A percentile compares a stretch with the other conserved stretches of the same genome.
phyloP scores from a whole-genome alignment of 441 rosid genomes.

The Arabidopsis hybrid region DNA sequence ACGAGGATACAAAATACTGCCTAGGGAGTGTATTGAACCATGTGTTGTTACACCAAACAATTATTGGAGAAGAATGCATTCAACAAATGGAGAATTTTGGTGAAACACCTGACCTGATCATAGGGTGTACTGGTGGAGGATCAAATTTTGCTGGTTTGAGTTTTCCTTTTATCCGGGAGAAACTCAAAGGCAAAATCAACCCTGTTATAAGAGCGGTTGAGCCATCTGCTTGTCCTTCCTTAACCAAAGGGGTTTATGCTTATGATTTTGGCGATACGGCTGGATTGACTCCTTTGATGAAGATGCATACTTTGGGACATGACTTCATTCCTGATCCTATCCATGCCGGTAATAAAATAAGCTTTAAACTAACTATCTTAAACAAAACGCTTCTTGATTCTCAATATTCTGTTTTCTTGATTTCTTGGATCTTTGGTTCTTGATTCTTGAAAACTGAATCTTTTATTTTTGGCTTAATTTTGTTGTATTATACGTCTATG shows the following conservation, averaged over 20 bases:
- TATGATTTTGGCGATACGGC: slow-evolving; percentile 90
- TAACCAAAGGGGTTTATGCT: slow-evolving; percentile 86
- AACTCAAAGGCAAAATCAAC: slow-evolving; percentile 80
- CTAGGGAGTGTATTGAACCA: slow-evolving; percentile 93
- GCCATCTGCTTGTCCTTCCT: slow-evolving; percentile 90
- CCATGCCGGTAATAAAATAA: slow-evolving; percentile 69
- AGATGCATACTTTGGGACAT: slow-evolving; percentile 98
- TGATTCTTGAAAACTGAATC: not conserved
- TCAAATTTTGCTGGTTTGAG: slow-evolving; percentile 92
- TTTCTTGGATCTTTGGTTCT: not conserved
- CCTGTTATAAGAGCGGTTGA: slow-evolving; percentile 87
- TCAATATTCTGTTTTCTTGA: not conserved
- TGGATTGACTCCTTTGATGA: slow-evolving; percentile 95
- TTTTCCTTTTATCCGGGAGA: slow-evolving; percentile 93
- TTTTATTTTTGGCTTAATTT: not conserved
- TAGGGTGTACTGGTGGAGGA: slow-evolving; percentile 97
- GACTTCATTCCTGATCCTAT: slow-evolving; percentile 97
- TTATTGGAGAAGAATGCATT: slow-evolving; percentile 92
- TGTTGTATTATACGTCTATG: slow-evolving; percentile 13
- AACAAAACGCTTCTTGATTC: too few species aligned
- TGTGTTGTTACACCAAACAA: slow-evolving; percentile 90
- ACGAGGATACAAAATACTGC: slow-evolving; percentile 81
- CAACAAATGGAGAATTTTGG: slow-evolving; percentile 85
- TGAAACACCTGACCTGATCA: slow-evolving; percentile 85
- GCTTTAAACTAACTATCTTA: too few species aligned